Conservation (phyloP, 441 rosid species). For the Aquilaria agallochum region DNA sequence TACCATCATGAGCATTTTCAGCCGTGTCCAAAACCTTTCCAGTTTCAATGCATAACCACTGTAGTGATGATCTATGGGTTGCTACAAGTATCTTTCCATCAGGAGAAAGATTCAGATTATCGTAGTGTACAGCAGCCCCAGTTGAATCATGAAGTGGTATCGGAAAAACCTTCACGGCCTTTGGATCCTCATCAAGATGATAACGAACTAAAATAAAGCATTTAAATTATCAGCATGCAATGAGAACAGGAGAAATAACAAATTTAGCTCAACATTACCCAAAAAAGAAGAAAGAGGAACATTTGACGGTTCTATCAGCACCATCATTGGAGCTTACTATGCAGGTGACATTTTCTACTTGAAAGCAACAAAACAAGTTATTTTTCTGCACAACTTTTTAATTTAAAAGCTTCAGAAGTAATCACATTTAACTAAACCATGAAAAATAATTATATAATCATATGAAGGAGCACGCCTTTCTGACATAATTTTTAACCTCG, state of each 20-base stretch:
- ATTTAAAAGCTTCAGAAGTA: too few relatives aligned
- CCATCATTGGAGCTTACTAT: too few relatives aligned
- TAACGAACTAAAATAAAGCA: conserved; percentile 72
- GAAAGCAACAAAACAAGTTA: too few relatives aligned
- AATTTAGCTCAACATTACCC: too few relatives aligned
- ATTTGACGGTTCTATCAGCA: too few relatives aligned
- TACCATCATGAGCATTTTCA: conserved; percentile 93
- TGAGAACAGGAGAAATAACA: background rate
- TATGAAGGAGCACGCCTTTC: too few relatives aligned
- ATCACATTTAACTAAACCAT: too few relatives aligned
- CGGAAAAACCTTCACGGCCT: conserved; percentile 82
- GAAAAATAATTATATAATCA: too few relatives aligned
- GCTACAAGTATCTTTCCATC: conserved; percentile 88
- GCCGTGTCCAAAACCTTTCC: conserved; percentile 83
- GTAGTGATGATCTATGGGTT: conserved; percentile 73
- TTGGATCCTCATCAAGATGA: conserved; percentile 97
- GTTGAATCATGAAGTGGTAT: conserved; percentile 70
- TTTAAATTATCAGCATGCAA: conserved; percentile 17
- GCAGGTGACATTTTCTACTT: too few relatives aligned
- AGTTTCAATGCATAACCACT: conserved; percentile 85
- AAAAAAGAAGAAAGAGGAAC: too few relatives aligned
- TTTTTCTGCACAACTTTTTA: too few relatives aligned
- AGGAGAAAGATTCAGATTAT: conserved; percentile 78
- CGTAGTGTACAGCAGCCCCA: conserved; percentile 70
- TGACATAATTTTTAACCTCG: too few relatives aligned